Conservation (phyloP, 768 basidiomycete genomes). For the Wakefieldia striispora region DNA sequence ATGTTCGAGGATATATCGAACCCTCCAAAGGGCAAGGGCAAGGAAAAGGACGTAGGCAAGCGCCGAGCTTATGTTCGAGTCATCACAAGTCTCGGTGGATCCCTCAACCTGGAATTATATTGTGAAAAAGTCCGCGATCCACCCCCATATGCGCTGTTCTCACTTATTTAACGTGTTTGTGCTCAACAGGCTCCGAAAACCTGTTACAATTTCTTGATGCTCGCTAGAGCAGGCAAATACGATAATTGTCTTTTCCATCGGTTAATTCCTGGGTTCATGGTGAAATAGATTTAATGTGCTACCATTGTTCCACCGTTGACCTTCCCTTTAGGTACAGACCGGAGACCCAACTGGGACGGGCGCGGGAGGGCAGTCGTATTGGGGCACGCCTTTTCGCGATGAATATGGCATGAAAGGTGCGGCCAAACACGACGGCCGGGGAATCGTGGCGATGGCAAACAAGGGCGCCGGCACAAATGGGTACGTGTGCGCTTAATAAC, state of each 20-base stretch:
- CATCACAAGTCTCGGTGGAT: constrained; percentile 89
- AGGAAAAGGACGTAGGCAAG: constrained; percentile 91
- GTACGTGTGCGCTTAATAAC: constrained; percentile 32
- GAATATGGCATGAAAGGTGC: constrained; percentile 89
- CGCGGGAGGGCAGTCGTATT: constrained; percentile 86
- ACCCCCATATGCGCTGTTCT: neutral
- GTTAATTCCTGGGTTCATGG: constrained; percentile 94
- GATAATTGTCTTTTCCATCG: constrained; percentile 89
- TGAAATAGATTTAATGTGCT: constrained; percentile 30
- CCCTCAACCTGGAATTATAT: constrained; percentile 78
- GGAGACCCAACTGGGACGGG: constrained; percentile 98
- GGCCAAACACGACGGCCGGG: constrained; percentile 81
- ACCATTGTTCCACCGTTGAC: constrained; percentile 1
- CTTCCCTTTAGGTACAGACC: constrained; percentile 76
- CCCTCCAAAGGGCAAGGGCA: constrained; percentile 78
- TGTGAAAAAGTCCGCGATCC: constrained; percentile 70
- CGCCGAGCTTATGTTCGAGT: constrained; percentile 95
- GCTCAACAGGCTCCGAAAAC: constrained; percentile 84
- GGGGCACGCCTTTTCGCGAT: constrained; percentile 96
- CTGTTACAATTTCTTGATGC: constrained; percentile 96
- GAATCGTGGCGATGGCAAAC: constrained; percentile 93
- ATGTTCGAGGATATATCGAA: constrained; percentile 96
- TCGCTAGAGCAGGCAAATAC: constrained; percentile 89
- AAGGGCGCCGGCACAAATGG: constrained; percentile 89
- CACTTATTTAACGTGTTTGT: neutral